Evolutionary conservation across 495 filamentous ascomycete genomes (phyloP).

Genomic region (Daldinia vernicosa): DNA sequence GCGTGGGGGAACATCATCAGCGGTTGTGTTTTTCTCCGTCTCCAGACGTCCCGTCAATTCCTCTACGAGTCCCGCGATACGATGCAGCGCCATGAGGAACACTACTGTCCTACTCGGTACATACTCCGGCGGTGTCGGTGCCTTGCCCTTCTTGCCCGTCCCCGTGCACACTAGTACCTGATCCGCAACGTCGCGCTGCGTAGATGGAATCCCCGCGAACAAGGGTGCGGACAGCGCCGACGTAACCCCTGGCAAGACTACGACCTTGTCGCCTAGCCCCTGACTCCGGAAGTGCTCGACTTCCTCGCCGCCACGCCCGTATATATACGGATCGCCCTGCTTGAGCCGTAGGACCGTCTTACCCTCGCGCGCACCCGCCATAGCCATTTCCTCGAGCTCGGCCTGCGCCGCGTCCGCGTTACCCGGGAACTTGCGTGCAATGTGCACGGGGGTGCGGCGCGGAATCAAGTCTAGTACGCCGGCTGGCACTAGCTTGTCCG

Average conservation of each 20-base stretch:
- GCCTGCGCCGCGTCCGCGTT: constrained; percentile 94
- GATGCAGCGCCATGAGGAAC: constrained; percentile 96
- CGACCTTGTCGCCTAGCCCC: constrained; percentile 66
- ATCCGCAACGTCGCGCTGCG: constrained; percentile 88
- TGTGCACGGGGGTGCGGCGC: constrained; percentile 86
- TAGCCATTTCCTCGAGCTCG: constrained; percentile 83
- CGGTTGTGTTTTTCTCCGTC: background rate
- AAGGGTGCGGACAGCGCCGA: constrained; percentile 85
- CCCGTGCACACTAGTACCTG: constrained; percentile 95
- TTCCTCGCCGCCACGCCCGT: constrained; percentile 93
- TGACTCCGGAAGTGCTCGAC: constrained; percentile 80
- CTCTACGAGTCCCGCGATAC: constrained; percentile 74
- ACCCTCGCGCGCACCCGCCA: constrained; percentile 75
- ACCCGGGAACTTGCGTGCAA: constrained; percentile 96
- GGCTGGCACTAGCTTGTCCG: constrained; percentile 94
- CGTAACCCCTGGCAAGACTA: constrained; percentile 90
- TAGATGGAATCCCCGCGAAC: constrained; percentile 86
- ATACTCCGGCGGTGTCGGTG: constrained; percentile 81
- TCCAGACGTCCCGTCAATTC: constrained; percentile 62
- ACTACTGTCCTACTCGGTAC: constrained; percentile 82
- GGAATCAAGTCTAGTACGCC: constrained; percentile 89
- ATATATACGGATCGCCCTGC: constrained; percentile 96
- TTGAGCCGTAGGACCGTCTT: constrained; percentile 87
- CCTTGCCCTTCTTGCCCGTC: constrained; percentile 89
- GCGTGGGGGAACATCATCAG: constrained; percentile 43